Evolutionary conservation across 2,329 filamentous ascomycete genomes (phyloP).

Genomic region (Colletotrichum higginsianum): DNA sequence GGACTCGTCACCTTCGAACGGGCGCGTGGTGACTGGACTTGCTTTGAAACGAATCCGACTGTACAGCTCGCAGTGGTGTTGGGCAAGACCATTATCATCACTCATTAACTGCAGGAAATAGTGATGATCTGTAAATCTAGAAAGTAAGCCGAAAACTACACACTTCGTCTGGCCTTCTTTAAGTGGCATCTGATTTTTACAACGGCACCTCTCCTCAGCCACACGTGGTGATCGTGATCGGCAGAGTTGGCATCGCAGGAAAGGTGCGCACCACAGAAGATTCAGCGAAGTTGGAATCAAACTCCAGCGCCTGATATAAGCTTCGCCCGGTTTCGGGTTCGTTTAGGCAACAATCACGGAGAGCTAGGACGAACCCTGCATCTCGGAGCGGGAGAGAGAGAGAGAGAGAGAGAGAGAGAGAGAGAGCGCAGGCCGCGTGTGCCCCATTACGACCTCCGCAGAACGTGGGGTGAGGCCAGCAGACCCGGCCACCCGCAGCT

Average conservation of each 20-base stretch:
- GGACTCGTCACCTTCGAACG: constrained; percentile 17
- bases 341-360: neutral
- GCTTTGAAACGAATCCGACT: neutral
- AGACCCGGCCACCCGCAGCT: constrained; percentile 2
- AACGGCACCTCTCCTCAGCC: neutral
- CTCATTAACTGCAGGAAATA: neutral
- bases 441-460: neutral
- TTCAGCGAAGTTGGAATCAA: neutral
- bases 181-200: neutral
- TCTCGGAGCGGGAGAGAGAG: too few relatives aligned
- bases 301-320: neutral
- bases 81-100: neutral
- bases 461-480: neutral
- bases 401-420: neutral
- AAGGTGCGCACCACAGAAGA: neutral
- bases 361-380: constrained; percentile 19
- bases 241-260: constrained; percentile 8
- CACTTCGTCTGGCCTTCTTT: neutral
- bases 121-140: too few relatives aligned
- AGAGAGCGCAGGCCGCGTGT: neutral
- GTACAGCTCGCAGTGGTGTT: too few relatives aligned
- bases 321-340: constrained; percentile 29
- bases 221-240: constrained; percentile 4
- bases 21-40: constrained; percentile 17
- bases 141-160: neutral